Conservation (phyloP, 2,329 filamentous ascomycete species). For the Lasiodiplodia hormozganensis region DNA sequence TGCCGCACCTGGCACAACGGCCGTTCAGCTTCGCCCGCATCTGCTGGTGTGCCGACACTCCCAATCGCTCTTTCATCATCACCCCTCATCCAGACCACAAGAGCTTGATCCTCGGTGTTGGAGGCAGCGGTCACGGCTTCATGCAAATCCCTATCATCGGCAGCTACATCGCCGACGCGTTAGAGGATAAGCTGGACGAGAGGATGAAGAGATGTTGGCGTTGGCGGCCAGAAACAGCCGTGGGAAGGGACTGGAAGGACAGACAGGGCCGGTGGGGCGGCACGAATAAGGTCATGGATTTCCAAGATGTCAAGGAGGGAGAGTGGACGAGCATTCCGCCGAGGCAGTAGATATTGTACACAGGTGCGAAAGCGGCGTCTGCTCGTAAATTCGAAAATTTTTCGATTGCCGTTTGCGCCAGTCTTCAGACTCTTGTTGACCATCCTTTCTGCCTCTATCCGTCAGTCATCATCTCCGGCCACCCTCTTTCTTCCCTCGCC, state of each 20-base stretch:
- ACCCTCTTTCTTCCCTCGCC: background rate
- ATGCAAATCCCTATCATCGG: constrained; percentile 62
- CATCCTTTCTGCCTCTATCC: background rate
- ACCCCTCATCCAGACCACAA: constrained; percentile 54
- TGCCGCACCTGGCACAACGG: constrained; percentile 60
- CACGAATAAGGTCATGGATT: constrained; percentile 57
- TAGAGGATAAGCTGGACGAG: constrained; percentile 54
- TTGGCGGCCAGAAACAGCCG: constrained; percentile 60
- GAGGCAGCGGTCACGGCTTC: constrained; percentile 61
- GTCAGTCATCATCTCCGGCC: background rate
- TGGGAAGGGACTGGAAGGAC: constrained; percentile 55
- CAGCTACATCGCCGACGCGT: constrained; percentile 55
- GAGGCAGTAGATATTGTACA: background rate
- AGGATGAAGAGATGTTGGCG: constrained; percentile 53
- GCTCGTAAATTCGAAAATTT: background rate
- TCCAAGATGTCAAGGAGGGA: constrained; percentile 42
- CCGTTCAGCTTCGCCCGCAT: constrained; percentile 59
- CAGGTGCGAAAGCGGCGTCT: background rate
- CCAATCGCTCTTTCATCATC: constrained; percentile 62
- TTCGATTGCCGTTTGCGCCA: background rate
- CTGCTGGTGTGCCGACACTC: constrained; percentile 65
- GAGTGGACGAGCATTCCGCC: constrained; percentile 38
- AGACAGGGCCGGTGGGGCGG: constrained; percentile 58
- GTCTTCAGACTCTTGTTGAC: background rate
- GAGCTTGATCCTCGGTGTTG: constrained; percentile 56